Evolutionary conservation across 2,329 filamentous ascomycete species (phyloP), one percentile per base, ranked within the genome.

Genomic region (Akanthomyces uredinophilus): DNA sequence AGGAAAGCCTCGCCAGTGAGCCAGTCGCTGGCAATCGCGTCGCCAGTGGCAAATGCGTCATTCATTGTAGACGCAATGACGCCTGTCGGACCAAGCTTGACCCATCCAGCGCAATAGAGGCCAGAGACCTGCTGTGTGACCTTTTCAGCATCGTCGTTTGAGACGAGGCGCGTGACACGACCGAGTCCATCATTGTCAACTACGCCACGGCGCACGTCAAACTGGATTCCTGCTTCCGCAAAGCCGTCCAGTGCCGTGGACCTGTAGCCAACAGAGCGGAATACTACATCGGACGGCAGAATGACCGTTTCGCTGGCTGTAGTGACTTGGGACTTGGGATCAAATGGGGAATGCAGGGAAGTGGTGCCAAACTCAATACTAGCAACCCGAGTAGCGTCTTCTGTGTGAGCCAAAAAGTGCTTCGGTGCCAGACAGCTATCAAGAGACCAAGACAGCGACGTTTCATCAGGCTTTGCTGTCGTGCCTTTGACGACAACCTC

Each of bases 31-130:
- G 84, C 84, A 65, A 99, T 90, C 3, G 89, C 86, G 71, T 97
- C 93, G 1, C 87, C 95, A 0, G 92, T 96, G 10, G 85, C 83
- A 70, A 98, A 99, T 0, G 95, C 94, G 73, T 99, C 95, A 64
- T 89, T 86, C 92, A 99, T 96, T 0, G 95, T 99, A 35, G 89
- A 92, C 1, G 94, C 94, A 72, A 99, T 99, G 4, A 98, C 93
- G 2, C 95, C 95, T 0, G 92, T 97, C 0, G 95, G 94, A 0
- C 95, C 95, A 41, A 89, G 85, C 78, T 98, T 98, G 11, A 97
- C 92, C 95, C 95, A 99, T 0, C 95, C 95, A 18, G 94, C 90
- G 66, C 92, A 96, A 76, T 99, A 99, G 32, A 96, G 75, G 0
- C 94, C 92, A 0, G 88, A 85, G 70, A 66, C 78, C 69, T 64